These are phyloP conservation scores for Porphyrellus cyaneotinctus DNA, from an alignment of 768 basidiomycete species.

Conservation along the genomic window DNA sequence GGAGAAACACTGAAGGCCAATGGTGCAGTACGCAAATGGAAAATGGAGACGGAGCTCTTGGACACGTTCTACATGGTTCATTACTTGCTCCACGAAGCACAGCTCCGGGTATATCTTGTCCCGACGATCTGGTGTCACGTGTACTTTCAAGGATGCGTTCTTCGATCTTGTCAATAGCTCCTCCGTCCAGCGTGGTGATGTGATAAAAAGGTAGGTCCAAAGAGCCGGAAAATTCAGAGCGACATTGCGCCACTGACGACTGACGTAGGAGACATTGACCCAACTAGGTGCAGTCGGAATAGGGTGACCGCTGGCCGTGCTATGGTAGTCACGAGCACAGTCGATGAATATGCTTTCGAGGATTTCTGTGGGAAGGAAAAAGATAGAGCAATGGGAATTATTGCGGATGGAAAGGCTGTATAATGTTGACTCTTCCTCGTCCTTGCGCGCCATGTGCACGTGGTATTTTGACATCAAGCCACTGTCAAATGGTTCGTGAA, in stretches of 20 bases:
- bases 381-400: not conserved
- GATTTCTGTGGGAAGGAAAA: not conserved
- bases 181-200: constrained; percentile 33
- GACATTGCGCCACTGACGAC: constrained; percentile 38
- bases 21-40: too few relatives aligned
- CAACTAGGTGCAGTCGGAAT: not conserved
- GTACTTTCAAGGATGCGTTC: constrained; percentile 27
- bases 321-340: not conserved
- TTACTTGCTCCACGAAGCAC: not conserved
- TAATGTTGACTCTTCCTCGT: not conserved
- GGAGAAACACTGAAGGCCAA: not conserved
- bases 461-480: not conserved
- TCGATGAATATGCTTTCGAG: not conserved
- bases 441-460: not conserved
- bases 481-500: too few relatives aligned
- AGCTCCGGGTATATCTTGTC: not conserved
- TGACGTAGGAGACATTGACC: constrained; percentile 13
- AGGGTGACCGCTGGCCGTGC: not conserved
- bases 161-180: constrained; percentile 45
- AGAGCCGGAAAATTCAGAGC: constrained; percentile 38
- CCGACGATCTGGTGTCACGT: not conserved
- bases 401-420: too few relatives aligned
- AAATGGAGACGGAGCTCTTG: not conserved
- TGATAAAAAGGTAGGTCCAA: constrained; percentile 36
- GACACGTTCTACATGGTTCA: not conserved